A percentile compares a stretch with the other conserved stretches of the same genome.
These are phyloP conservation scores for Petunia hybrid DNA, from an alignment of 305 asterid species.

Conservation along the genomic window DNA sequence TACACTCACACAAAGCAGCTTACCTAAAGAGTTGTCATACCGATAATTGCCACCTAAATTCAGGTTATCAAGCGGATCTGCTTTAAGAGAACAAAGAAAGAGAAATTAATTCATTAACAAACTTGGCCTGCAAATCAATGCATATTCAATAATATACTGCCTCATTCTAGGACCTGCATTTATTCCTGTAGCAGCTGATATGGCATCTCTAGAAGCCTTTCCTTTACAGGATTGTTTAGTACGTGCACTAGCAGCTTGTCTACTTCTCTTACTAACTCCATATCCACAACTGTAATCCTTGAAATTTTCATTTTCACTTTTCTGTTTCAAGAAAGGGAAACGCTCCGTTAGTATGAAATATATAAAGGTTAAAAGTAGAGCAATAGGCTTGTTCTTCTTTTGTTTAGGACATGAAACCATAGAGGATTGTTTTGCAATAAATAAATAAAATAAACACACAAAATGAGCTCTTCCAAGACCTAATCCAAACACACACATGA, in stretches of 20 bases:
- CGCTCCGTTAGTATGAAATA: constrained; percentile 24
- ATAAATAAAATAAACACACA: too few species aligned
- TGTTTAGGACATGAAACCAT: neutral
- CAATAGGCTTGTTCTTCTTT: too few species aligned
- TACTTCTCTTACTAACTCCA: constrained; percentile 43
- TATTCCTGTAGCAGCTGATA: constrained; percentile 45
- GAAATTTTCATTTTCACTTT: constrained; percentile 39
- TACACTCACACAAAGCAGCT: constrained; percentile 29
- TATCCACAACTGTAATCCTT: constrained; percentile 38
- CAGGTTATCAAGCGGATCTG: constrained; percentile 59
- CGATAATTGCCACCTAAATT: constrained; percentile 56
- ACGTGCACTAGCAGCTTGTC: constrained; percentile 36
- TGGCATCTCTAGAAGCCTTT: constrained; percentile 50
- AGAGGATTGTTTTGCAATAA: neutral
- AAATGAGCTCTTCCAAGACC: neutral
- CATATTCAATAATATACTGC: constrained; percentile 25
- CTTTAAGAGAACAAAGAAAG: constrained; percentile 28
- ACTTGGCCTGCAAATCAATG: constrained; percentile 27
- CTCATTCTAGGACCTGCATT: constrained; percentile 52
- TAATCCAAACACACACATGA: neutral
- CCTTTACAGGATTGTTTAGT: constrained; percentile 43
- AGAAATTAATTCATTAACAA: constrained; percentile 36
- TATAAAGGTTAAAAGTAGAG: neutral
- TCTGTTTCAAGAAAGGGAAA: constrained; percentile 45
- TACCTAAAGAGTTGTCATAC: constrained; percentile 88